phyloP scores from a whole-genome alignment of 2,329 filamentous ascomycete genomes.

The Decorospora gaudefroyi region DNA sequence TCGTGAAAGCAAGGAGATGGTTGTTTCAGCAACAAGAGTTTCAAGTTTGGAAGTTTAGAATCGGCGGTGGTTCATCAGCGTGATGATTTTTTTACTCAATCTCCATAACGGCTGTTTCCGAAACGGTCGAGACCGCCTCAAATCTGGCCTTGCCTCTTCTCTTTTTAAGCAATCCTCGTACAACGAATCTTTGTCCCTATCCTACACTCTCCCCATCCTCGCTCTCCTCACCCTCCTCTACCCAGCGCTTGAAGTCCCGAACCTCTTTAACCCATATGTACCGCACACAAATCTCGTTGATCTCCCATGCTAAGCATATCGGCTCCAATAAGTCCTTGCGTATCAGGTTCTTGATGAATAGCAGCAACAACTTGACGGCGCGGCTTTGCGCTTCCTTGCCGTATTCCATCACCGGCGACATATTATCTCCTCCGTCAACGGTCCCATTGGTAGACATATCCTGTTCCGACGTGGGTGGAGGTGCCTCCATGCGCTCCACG shows the following conservation, averaged over 20 bases:
- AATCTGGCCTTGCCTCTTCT: neutral
- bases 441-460: conserved; percentile 4
- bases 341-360: conserved; percentile 49
- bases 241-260: conserved; percentile 44
- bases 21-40: conserved; percentile 23
- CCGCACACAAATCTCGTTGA: conserved; percentile 48
- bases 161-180: no score
- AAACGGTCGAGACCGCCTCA: conserved; percentile 5
- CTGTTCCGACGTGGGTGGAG: conserved; percentile 6
- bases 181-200: no score
- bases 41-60: conserved; percentile 38
- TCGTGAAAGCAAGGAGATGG: conserved; percentile 6
- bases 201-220: neutral
- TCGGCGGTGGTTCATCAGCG: conserved; percentile 26
- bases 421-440: conserved; percentile 6
- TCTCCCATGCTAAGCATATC: conserved; percentile 46
- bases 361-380: conserved; percentile 43
- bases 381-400: conserved; percentile 46
- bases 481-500: conserved; percentile 39
- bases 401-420: conserved; percentile 19
- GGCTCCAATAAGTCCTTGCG: conserved; percentile 37
- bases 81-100: conserved; percentile 9
- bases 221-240: conserved; percentile 27
- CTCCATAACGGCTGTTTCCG: conserved; percentile 21
- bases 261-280: conserved; percentile 51